These are phyloP conservation scores for Hanseniaspora valbyensis DNA, from an alignment of 805 yeast species.

Conservation along the genomic window DNA sequence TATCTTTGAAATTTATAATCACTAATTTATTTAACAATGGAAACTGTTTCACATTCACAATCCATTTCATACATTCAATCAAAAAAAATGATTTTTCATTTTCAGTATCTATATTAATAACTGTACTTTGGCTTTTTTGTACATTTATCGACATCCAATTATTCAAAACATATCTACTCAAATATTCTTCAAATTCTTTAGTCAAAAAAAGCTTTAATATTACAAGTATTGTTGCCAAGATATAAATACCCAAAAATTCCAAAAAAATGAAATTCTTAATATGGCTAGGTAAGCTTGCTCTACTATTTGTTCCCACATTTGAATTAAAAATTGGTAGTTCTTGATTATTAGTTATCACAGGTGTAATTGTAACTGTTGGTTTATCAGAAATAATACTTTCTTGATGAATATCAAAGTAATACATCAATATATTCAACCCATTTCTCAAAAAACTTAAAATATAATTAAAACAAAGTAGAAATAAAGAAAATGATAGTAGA, in stretches of 20 bases:
- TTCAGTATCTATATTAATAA: background rate
- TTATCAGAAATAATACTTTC: background rate
- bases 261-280: constrained; percentile 12
- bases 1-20: background rate
- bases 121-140: background rate
- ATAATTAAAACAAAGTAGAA: constrained; percentile 9
- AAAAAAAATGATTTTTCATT: background rate
- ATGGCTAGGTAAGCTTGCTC: constrained; percentile 1
- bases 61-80: background rate
- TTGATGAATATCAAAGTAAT: background rate
- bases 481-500: constrained; percentile 7
- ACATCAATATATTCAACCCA: constrained; percentile 5
- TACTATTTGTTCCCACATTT: background rate
- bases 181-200: constrained; percentile 10
- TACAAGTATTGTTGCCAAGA: constrained; percentile 8
- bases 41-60: constrained; percentile 5
- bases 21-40: constrained; percentile 10
- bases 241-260: constrained; percentile 12
- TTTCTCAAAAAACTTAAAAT: constrained; percentile 13
- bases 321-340: background rate
- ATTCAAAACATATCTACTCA: background rate
- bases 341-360: background rate
- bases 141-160: constrained; percentile 8
- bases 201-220: constrained; percentile 10
- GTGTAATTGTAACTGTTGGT: background rate